Evolutionary conservation across 257 asterid genomes (phyloP), one percentile per base, ranked within the genome.

Genomic region (Euphrasia confusa): DNA sequence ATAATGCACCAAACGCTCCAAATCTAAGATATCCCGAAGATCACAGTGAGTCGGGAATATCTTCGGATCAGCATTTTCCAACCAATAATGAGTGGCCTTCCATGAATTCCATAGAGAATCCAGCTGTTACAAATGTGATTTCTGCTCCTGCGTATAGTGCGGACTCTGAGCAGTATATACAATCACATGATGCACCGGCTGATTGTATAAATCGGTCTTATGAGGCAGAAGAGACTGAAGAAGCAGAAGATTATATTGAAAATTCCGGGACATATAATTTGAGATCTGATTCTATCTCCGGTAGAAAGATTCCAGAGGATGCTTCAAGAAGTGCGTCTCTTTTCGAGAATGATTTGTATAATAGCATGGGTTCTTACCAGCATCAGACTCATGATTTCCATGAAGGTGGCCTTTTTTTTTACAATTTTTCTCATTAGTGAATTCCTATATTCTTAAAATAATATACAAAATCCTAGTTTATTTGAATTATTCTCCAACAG

Each of bases 61-160:
- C 82, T 68, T 62, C 84, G 33, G 73, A 74, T 10, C 88, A 75
- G 60, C 76, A 72, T 50, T 17, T 18, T 71, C 70, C 87, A 58
- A 61, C 74, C 54, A 68, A 60, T 63, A 21, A 50, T 15, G 97
- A 89, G 64, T 93, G 99, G 97, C 94, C 94, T 63, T 66, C 79
- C 58, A 82, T 89, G 45, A 95, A 90, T 61, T 66, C 79, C 58
- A 82, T 89, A 49, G 97, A 90, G 75, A 89, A 75, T 74, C 85
- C 88, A 63, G 71, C 83, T 63, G 72, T 74, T 68, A 42, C 84
- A 72, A 66, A 68, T 13, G 67, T 64, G 61, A 44, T 65, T 13
- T 60, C 83, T 37, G 54, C 49, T 44, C 71, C 84, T 4, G 88
- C 74, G 67, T 68, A 74, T 57, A 58, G 59, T 63, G 68, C 72